Conservation (phyloP, 805 yeast species). For the Aciculoconidium aculeatum region DNA sequence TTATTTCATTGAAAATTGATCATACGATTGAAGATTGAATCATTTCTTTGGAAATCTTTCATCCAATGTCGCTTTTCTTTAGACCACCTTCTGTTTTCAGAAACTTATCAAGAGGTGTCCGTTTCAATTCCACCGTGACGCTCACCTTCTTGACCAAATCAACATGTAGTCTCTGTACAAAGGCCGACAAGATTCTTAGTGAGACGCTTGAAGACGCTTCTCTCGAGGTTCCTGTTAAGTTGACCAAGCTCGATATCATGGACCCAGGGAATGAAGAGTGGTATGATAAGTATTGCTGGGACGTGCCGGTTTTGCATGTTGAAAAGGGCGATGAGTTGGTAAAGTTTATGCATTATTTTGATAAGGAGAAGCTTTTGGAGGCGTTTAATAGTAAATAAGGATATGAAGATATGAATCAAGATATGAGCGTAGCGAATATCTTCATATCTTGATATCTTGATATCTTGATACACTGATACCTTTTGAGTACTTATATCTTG, state of each 20-base stretch:
- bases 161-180: conserved; percentile 63
- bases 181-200: conserved; percentile 49
- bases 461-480: too few relatives aligned
- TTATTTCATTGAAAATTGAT: too few relatives aligned
- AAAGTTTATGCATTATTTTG: conserved; percentile 64
- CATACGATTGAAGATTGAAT: too few relatives aligned
- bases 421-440: too few relatives aligned
- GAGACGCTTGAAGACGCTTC: conserved; percentile 29
- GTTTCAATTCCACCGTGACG: too few relatives aligned
- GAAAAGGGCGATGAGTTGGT: conserved; percentile 43
- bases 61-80: too few relatives aligned
- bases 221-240: not conserved
- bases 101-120: too few relatives aligned
- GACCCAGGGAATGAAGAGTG: conserved; percentile 53
- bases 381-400: conserved; percentile 38
- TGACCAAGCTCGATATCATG: conserved; percentile 46
- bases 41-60: too few relatives aligned
- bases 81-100: too few relatives aligned
- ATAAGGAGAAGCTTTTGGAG: conserved; percentile 47
- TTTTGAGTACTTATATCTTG: too few relatives aligned
- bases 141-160: conserved; percentile 64
- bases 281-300: conserved; percentile 71
- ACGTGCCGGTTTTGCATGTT: conserved; percentile 72
- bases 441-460: too few relatives aligned
- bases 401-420: conserved; percentile 5